Conservation (phyloP, 2,329 filamentous ascomycete genomes). For the Sclerotinia glacialis region DNA sequence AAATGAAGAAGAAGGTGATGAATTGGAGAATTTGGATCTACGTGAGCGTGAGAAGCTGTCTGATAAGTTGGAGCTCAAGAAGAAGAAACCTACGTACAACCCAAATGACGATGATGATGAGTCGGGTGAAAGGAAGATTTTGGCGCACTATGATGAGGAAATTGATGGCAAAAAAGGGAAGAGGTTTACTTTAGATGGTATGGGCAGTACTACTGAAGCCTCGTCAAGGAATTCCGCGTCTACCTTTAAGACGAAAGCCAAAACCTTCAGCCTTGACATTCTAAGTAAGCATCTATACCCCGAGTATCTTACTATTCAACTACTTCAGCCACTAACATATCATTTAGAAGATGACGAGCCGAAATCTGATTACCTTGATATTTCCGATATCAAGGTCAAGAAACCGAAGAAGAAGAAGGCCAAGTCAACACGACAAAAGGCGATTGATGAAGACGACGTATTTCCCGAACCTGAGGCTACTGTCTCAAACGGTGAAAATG, state of each 20-base stretch:
- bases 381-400: constrained; percentile 85
- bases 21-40: constrained; percentile 75
- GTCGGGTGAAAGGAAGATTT: constrained; percentile 62
- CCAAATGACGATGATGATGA: constrained; percentile 70
- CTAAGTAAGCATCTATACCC: constrained; percentile 44
- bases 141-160: constrained; percentile 94
- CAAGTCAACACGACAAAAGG: constrained; percentile 70
- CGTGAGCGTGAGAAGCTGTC: constrained; percentile 69
- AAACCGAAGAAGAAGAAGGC: constrained; percentile 92
- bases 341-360: constrained; percentile 57
- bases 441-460: constrained; percentile 59
- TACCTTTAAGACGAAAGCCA: constrained; percentile 59
- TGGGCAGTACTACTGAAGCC: constrained; percentile 66
- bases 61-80: constrained; percentile 81
- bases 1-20: constrained; percentile 83
- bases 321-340: constrained; percentile 37
- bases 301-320: neutral
- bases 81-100: constrained; percentile 85
- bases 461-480: constrained; percentile 46
- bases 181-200: constrained; percentile 79
- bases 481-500: constrained; percentile 38
- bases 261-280: constrained; percentile 76
- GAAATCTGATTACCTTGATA: constrained; percentile 83
- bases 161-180: constrained; percentile 88
- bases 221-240: constrained; percentile 48